Evolutionary conservation across 1,139 yeast species (phyloP).

Genomic region (Candida sanyaensis): DNA sequence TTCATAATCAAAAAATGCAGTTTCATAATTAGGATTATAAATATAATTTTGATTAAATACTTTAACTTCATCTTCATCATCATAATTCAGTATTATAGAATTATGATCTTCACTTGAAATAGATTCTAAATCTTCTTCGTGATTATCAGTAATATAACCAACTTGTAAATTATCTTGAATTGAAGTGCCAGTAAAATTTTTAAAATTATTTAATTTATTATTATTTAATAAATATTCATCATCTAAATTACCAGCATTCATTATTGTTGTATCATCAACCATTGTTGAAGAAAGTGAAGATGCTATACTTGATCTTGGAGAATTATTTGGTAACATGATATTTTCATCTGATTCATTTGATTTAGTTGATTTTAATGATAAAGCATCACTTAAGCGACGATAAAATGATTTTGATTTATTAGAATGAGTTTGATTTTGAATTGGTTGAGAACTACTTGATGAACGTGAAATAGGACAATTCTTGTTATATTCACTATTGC

Average conservation of each 20-base stretch:
- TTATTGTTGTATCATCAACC: neutral
- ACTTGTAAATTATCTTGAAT: slow-evolving; percentile 7
- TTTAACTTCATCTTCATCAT: slow-evolving; percentile 8
- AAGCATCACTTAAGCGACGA: slow-evolving; percentile 20
- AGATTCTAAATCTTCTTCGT: neutral
- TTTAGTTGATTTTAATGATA: slow-evolving; percentile 18
- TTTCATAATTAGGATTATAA: slow-evolving; percentile 5
- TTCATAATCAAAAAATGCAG: slow-evolving; percentile 5
- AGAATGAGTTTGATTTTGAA: neutral
- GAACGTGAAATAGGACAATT: neutral
- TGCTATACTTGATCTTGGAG: neutral
- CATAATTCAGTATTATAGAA: neutral
- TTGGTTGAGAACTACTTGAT: neutral
- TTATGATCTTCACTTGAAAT: neutral
- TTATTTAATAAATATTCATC: slow-evolving; percentile 30
- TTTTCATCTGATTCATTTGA: slow-evolving; percentile 14
- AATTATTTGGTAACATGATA: neutral
- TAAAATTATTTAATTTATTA: slow-evolving; percentile 21
- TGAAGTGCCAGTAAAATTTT: slow-evolving; percentile 37
- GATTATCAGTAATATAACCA: slow-evolving; percentile 4
- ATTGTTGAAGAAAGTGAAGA: neutral
- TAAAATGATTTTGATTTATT: slow-evolving; percentile 5
- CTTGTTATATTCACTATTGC: neutral
- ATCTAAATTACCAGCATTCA: slow-evolving; percentile 16
- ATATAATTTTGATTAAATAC: slow-evolving; percentile 7